A percentile compares a stretch with the other conserved stretches of the same genome.
Conservation (phyloP, 345 rosid species). For the Triadica sebifera region DNA sequence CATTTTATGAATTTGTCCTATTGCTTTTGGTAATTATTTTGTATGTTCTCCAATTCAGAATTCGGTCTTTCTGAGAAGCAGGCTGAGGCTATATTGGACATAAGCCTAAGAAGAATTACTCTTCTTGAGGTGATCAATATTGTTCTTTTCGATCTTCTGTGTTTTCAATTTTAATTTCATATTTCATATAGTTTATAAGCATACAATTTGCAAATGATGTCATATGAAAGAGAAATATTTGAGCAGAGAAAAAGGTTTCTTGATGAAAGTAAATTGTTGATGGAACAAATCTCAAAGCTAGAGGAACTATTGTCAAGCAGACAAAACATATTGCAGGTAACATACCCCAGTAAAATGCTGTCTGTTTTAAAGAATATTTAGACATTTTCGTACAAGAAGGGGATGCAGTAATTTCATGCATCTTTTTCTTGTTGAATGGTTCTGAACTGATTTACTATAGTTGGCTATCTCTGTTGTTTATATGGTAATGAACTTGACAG, state of each 20-base stretch:
- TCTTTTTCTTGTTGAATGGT: not conserved
- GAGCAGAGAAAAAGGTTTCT: slow-evolving; percentile 70
- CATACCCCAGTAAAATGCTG: not conserved
- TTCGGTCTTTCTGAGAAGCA: slow-evolving; percentile 79
- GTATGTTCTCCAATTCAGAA: slow-evolving; percentile 37
- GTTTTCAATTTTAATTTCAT: not conserved
- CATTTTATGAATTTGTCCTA: not conserved
- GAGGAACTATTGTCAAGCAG: slow-evolving; percentile 72
- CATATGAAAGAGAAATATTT: slow-evolving; percentile 16
- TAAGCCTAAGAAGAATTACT: slow-evolving; percentile 71
- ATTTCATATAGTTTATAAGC: not conserved
- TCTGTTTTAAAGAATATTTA: not conserved
- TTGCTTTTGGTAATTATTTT: slow-evolving; percentile 8
- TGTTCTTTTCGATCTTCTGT: not conserved
- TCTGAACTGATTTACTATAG: not conserved
- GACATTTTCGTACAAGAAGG: not conserved
- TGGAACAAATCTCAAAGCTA: slow-evolving; percentile 65
- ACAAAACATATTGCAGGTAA: slow-evolving; percentile 75
- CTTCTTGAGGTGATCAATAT: slow-evolving; percentile 65
- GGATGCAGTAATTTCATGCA: not conserved
- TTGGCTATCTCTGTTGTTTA: not conserved
- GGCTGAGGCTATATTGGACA: slow-evolving; percentile 87
- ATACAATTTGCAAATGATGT: slow-evolving; percentile 1
- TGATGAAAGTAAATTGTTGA: slow-evolving; percentile 65
- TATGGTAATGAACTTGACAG: not conserved